A percentile compares a stretch with the other conserved stretches of the same genome.
These are phyloP conservation scores for Malassezia pachydermatis DNA, from an alignment of 1,284 basidiomycete species.

Conservation along the genomic window DNA sequence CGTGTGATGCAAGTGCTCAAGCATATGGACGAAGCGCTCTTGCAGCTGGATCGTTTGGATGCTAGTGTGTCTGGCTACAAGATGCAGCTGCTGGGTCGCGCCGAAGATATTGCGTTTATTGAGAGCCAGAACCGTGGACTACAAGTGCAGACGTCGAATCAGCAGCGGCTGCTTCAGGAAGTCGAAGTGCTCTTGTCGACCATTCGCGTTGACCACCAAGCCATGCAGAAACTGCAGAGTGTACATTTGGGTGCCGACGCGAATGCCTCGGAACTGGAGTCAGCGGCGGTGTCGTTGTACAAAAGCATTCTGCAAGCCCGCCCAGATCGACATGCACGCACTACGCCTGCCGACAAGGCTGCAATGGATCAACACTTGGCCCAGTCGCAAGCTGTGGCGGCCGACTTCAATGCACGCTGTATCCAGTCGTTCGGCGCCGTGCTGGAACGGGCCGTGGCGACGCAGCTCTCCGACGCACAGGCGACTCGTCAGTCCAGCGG, in stretches of 20 bases:
- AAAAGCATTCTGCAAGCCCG: constrained; percentile 84
- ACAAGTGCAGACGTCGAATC: constrained; percentile 95
- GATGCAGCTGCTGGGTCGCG: constrained; percentile 36
- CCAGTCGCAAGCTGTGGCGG: constrained; percentile 76
- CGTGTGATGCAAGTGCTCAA: constrained; percentile 75
- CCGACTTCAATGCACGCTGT: constrained; percentile 81
- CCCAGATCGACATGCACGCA: constrained; percentile 58
- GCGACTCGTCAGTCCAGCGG: constrained; percentile 23
- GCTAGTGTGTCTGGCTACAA: constrained; percentile 41
- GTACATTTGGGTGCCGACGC: constrained; percentile 68
- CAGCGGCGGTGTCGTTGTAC: constrained; percentile 77
- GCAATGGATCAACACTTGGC: constrained; percentile 72
- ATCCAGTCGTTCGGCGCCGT: constrained; percentile 80
- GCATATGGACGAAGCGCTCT: constrained; percentile 73
- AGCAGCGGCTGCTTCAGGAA: constrained; percentile 55
- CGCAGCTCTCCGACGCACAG: constrained; percentile 25
- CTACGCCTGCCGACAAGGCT: constrained; percentile 56
- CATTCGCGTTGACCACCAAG: constrained; percentile 73
- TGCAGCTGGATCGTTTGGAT: constrained; percentile 70
- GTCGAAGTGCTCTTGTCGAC: constrained; percentile 60
- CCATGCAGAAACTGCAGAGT: constrained; percentile 67
- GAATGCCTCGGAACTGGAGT: constrained; percentile 64
- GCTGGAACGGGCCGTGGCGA: constrained; percentile 54
- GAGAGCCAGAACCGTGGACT: constrained; percentile 92
- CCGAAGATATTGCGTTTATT: constrained; percentile 81